Conservation (phyloP, 1,284 basidiomycete genomes). For the Meira nashicola region DNA sequence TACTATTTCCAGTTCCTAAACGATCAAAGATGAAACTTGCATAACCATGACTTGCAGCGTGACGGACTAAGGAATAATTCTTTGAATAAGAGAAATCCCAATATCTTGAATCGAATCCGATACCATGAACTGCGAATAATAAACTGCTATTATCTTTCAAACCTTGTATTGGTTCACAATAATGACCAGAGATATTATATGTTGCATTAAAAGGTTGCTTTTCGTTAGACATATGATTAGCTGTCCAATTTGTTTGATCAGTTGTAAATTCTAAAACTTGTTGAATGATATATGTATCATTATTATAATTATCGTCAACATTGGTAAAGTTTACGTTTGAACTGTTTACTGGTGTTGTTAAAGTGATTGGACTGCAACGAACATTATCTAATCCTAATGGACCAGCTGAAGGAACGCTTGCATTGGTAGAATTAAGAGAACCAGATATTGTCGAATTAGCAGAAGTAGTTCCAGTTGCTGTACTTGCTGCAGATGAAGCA, state of each 20-base stretch:
- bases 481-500: no score
- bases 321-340: constrained; percentile 22
- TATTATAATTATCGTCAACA: constrained; percentile 24
- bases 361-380: constrained; percentile 17
- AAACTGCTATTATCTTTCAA: constrained; percentile 16
- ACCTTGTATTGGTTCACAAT: constrained; percentile 22
- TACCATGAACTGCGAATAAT: constrained; percentile 26
- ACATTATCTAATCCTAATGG: constrained; percentile 29
- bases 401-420: constrained; percentile 12
- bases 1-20: constrained; percentile 48
- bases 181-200: constrained; percentile 24
- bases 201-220: constrained; percentile 15
- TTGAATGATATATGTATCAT: constrained; percentile 26
- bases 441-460: no score
- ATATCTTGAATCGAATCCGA: constrained; percentile 32
- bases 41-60: constrained; percentile 32
- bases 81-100: constrained; percentile 22
- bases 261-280: constrained; percentile 22
- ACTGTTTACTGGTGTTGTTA: constrained; percentile 19
- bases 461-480: no score
- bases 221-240: constrained; percentile 12
- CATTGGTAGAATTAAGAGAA: neutral
- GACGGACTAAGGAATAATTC: constrained; percentile 26
- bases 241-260: constrained; percentile 23
- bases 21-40: constrained; percentile 52